Base-by-base conservation (phyloP, 73 alveolate species). In the Blepharisma stoltei region DNA sequence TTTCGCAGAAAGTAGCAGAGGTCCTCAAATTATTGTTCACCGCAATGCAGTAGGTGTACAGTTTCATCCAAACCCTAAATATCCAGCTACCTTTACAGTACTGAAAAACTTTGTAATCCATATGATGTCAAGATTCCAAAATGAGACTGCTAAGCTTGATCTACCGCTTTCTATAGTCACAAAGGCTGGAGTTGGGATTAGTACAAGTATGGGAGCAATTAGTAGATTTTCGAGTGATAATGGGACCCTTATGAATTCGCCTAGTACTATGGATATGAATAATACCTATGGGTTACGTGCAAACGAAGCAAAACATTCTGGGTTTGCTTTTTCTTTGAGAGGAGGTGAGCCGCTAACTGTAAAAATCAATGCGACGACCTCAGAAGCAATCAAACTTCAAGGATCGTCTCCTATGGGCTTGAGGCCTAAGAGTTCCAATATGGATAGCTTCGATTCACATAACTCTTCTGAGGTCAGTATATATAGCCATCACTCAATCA, bases 21-120 rank as follows among this genome's bases (percentile, higher is more conserved):
- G 97, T 6, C 97, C 99, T 2, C 80, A 86, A 37, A 82, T 94
- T 21, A 89, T 94, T 23, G 92, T 86, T 32, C 97, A 92, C 76
- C 82, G 73, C 11, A 92, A 94, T 85, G 82, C 94, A 6, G 78
- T 94, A 7, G 97, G 94, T 18, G 87, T 82, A 14, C 88, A 89
- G 77, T 94, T 94, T 81, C 95, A 91, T 78, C 54, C 87, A 1
- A 88, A 86, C 37, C 81, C 48, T 77, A 89, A 89, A 69, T 87
- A 83, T 69, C 71, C 54, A 49, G 94, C 92, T 65, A 80, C 97
- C n/a, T 79, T 87, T 5, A 60, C 76, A 41, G 49, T 92, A 23
- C 75, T 94, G 45, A 50, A 67, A 45, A 94, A 94, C 76, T 94
- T 84, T 77, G 92, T 94, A 6, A 53, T 70, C 14, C 71, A 76